Base-by-base conservation (phyloP, 2,329 filamentous ascomycete genomes). In the Akanthomyces muscarius region DNA sequence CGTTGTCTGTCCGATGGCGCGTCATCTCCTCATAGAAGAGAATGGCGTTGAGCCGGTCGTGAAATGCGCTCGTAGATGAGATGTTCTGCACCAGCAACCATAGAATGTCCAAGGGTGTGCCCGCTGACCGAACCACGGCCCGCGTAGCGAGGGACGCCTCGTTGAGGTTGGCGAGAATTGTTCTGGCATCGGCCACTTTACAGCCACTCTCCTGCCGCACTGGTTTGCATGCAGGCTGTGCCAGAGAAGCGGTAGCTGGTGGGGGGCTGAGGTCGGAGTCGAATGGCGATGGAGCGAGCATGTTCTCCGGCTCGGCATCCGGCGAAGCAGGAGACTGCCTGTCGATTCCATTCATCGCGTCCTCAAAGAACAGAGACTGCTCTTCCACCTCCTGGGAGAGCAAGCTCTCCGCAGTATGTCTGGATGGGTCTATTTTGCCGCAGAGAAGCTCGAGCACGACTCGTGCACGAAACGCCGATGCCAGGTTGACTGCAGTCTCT, bases 381-480 rank as follows among this genome's bases (percentile, higher is more conserved):
- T 47, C 51, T 48, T 56, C 51, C 38, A 28, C 21, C 42, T 62
- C 60, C 33, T 62, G 28, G 28, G 21, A 18, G 8, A 55, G 30
- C 21, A 56, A 25, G 21, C 23, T 11, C 48, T 62, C 41, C 33
- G 55, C 54, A 47, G 30, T 25, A n/a, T 55, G 23, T 23, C 48
- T 36, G 18, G 25, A 18, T 8, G 60, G 60, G 51, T 62, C 51
- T 48, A 62, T 16, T 41, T 45, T 62, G 33, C 38, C 25, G 42
- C 51, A 62, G 28, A 62, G 60, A 48, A 62, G 60, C 51, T 62
- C 52, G 33, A 62, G n/a, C 18, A 56, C 18, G 18, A 62, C 23
- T 21, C 51, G 60, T n/a, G 51, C 25, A 21, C 60, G 60, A 36
- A 62, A 62, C 7, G 42, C 23, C 28, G 51, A 30, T 18, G 48